phyloP scores from a whole-genome alignment of 805 yeast genomes.

The Kurtzmaniella fragi region DNA sequence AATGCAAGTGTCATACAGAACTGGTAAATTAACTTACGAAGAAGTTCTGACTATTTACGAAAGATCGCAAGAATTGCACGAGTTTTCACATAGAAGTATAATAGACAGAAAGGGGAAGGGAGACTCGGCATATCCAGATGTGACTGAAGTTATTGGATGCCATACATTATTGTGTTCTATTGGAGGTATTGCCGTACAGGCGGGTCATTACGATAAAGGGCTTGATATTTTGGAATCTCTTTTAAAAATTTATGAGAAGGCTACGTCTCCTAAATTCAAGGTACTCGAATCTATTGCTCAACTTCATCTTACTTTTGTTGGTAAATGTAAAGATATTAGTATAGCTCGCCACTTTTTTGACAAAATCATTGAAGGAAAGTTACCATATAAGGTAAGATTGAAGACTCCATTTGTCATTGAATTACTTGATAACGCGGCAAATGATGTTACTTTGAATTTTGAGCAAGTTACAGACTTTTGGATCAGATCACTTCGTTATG shows the following conservation, averaged over 20 bases:
- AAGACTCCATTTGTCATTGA: slow-evolving; percentile 72
- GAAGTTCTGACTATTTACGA: slow-evolving; percentile 57
- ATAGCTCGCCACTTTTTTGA: slow-evolving; percentile 72
- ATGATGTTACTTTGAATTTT: slow-evolving; percentile 25
- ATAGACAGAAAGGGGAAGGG: slow-evolving; percentile 24
- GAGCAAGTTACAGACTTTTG: slow-evolving; percentile 57
- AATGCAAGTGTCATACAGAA: slow-evolving; percentile 59
- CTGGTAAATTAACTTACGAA: slow-evolving; percentile 54
- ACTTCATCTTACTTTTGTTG: slow-evolving; percentile 74
- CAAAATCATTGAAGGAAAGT: slow-evolving; percentile 61
- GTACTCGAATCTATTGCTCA: slow-evolving; percentile 55
- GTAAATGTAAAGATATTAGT: slow-evolving; percentile 65
- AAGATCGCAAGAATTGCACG: slow-evolving; percentile 11
- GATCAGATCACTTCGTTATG: slow-evolving; percentile 57
- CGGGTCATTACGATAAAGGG: slow-evolving; percentile 62
- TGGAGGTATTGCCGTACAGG: slow-evolving; percentile 66
- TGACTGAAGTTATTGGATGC: no score
- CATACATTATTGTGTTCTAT: slow-evolving; percentile 60
- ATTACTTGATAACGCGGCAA: slow-evolving; percentile 37
- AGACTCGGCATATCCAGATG: slow-evolving; percentile 15
- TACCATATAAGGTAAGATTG: slow-evolving; percentile 67
- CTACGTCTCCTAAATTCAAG: slow-evolving; percentile 12
- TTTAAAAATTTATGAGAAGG: slow-evolving; percentile 44
- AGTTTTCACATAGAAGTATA: slow-evolving; percentile 14
- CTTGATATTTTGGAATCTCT: slow-evolving; percentile 58